Evolutionary conservation across 352 stramenopile genomes (phyloP).

Genomic region (Globisporangium carolinianum): DNA sequence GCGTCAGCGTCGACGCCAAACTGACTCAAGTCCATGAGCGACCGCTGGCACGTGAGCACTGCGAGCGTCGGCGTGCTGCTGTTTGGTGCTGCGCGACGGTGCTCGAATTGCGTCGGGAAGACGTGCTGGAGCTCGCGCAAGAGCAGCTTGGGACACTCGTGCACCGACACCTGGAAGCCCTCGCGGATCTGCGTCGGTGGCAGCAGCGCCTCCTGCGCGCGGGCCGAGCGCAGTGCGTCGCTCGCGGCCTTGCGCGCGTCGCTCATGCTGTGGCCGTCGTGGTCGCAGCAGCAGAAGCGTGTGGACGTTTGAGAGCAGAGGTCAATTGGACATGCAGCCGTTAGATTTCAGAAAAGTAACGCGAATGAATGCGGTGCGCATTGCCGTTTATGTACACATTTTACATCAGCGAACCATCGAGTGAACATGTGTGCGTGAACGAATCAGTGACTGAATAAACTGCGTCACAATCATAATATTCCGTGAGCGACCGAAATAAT

Average conservation of each 20-base stretch:
- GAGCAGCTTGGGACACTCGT: slow-evolving; percentile 61
- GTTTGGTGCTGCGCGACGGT: slow-evolving; percentile 15
- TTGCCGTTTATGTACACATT: too few species aligned
- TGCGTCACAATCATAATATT: too few species aligned
- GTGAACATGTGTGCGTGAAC: too few species aligned
- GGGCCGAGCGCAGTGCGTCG: slow-evolving; percentile 11
- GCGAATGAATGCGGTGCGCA: too few species aligned
- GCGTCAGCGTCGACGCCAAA: slow-evolving; percentile 90
- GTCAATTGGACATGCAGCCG: too few species aligned
- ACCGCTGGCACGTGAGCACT: slow-evolving; percentile 92
- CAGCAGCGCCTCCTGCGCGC: slow-evolving; percentile 35
- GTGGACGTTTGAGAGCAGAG: background rate
- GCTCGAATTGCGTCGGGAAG: slow-evolving; percentile 54
- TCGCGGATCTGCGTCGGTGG: slow-evolving; percentile 44
- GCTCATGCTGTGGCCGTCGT: slow-evolving; percentile 3
- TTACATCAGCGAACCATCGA: too few species aligned
- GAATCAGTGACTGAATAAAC: too few species aligned
- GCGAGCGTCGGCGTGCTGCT: slow-evolving; percentile 56
- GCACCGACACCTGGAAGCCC: slow-evolving; percentile 78
- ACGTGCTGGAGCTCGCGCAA: slow-evolving; percentile 78
- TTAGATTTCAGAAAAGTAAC: too few species aligned
- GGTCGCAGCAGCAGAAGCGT: background rate
- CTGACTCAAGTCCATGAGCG: slow-evolving; percentile 92
- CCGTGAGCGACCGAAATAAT: too few species aligned
- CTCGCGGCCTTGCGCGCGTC: background rate